These are phyloP conservation scores for Pulveroboletus ravenelii DNA, from an alignment of 768 basidiomycete species.

Conservation along the genomic window DNA sequence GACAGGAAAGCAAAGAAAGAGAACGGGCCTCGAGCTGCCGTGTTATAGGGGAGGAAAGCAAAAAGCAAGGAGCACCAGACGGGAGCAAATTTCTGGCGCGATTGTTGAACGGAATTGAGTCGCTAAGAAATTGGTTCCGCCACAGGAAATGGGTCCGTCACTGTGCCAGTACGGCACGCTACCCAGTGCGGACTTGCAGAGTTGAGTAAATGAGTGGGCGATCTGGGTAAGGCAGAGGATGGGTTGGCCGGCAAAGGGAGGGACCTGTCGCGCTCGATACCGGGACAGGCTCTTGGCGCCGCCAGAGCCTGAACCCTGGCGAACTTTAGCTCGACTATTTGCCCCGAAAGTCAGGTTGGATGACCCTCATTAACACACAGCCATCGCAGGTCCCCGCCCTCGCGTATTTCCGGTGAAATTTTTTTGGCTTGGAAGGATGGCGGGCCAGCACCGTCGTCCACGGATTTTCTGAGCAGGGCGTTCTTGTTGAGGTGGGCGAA, in stretches of 20 bases:
- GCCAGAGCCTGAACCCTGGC: conserved; percentile 29
- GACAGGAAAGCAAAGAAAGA: conserved; percentile 21
- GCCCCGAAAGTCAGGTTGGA: conserved; percentile 29
- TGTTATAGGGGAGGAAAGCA: conserved; percentile 28
- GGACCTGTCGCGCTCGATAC: conserved; percentile 15
- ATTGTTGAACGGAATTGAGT: conserved; percentile 35
- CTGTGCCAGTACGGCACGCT: conserved; percentile 27
- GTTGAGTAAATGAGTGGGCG: conserved; percentile 26
- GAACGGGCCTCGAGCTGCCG: conserved; percentile 21
- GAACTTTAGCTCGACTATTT: conserved; percentile 29
- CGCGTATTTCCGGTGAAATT: conserved; percentile 36
- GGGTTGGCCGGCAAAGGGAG: conserved; percentile 11
- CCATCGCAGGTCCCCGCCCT: conserved; percentile 36
- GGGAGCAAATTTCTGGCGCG: conserved; percentile 31
- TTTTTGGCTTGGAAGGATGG: conserved; percentile 25
- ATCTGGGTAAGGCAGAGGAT: conserved; percentile 17
- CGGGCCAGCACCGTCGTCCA: conserved; percentile 15
- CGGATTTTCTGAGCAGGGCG: not conserved
- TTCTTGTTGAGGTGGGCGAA: not conserved
- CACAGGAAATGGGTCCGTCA: conserved; percentile 30
- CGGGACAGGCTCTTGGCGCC: conserved; percentile 27
- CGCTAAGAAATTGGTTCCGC: conserved; percentile 36
- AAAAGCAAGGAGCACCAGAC: conserved; percentile 26
- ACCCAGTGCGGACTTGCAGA: conserved; percentile 19
- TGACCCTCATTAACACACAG: conserved; percentile 35